phyloP scores from a whole-genome alignment of 1,284 basidiomycete genomes.

The Fomitopsis palustris region DNA sequence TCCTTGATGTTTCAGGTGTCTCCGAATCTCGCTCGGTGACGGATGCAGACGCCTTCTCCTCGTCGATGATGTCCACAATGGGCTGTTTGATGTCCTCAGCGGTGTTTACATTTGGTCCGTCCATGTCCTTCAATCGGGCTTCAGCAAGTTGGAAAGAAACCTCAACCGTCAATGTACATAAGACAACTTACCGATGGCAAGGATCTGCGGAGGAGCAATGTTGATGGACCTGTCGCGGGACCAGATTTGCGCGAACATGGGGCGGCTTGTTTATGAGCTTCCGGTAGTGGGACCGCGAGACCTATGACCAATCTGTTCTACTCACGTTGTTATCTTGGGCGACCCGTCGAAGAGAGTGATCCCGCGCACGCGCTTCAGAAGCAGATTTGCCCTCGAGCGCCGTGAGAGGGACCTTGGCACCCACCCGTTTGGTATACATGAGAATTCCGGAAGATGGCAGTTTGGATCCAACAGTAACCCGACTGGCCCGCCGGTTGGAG shows the following conservation, averaged over 20 bases:
- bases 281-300: not conserved
- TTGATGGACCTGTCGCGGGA: not conserved
- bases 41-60: not conserved
- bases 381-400: not conserved
- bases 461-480: not conserved
- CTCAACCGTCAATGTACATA: too few species aligned
- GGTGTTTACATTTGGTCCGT: not conserved
- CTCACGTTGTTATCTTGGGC: not conserved
- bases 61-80: not conserved
- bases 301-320: not conserved
- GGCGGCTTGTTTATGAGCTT: not conserved
- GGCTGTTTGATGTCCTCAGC: not conserved
- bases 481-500: not conserved
- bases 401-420: not conserved
- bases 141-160: not conserved
- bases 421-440: not conserved
- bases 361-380: not conserved
- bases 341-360: not conserved
- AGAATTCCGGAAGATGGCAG: not conserved
- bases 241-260: not conserved
- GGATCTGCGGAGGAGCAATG: too few species aligned
- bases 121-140: not conserved
- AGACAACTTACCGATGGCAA: too few species aligned
- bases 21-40: not conserved
- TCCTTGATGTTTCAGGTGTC: not conserved